Percentiles rank a stretch among this genome's conserved stretches.
phyloP scores from a whole-genome alignment of 805 yeast species.

The Metschnikowia matae region DNA sequence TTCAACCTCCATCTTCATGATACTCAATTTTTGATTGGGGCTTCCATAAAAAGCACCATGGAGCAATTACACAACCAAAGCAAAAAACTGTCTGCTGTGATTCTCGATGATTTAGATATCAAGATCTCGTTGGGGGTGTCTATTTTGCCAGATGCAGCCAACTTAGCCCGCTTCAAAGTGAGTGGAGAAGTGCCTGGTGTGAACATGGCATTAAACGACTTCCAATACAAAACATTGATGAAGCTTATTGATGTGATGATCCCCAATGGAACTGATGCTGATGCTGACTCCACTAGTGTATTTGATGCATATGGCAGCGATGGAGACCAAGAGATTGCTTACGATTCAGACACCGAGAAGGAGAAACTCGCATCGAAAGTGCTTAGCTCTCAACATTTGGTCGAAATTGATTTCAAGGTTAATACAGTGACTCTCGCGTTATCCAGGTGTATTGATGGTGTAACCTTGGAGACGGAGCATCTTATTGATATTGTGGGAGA shows the following conservation, averaged over 20 bases:
- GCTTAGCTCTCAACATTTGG: constrained; percentile 48
- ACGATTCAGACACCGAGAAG: neutral
- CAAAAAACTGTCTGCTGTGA: constrained; percentile 47
- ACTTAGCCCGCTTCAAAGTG: constrained; percentile 66
- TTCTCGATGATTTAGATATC: constrained; percentile 73
- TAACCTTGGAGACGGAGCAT: constrained; percentile 57
- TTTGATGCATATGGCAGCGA: constrained; percentile 31
- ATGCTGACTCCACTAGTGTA: constrained; percentile 30
- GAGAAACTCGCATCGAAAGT: neutral
- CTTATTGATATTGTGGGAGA: constrained; percentile 74
- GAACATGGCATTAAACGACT: constrained; percentile 72
- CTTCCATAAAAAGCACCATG: constrained; percentile 73
- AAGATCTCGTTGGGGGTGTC: constrained; percentile 75
- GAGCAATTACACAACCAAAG: constrained; percentile 54
- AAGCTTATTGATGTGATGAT: constrained; percentile 64
- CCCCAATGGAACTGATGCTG: constrained; percentile 44
- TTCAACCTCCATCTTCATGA: constrained; percentile 74
- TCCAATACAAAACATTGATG: constrained; percentile 87
- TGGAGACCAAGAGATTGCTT: constrained; percentile 3
- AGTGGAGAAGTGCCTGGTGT: constrained; percentile 76
- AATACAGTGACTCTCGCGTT: constrained; percentile 59
- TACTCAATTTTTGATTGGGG: constrained; percentile 85
- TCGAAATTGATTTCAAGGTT: constrained; percentile 72
- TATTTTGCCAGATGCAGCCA: constrained; percentile 75
- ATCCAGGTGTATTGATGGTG: constrained; percentile 61